phyloP scores from a whole-genome alignment of 441 rosid species.

The Bruguiera hainesii region DNA sequence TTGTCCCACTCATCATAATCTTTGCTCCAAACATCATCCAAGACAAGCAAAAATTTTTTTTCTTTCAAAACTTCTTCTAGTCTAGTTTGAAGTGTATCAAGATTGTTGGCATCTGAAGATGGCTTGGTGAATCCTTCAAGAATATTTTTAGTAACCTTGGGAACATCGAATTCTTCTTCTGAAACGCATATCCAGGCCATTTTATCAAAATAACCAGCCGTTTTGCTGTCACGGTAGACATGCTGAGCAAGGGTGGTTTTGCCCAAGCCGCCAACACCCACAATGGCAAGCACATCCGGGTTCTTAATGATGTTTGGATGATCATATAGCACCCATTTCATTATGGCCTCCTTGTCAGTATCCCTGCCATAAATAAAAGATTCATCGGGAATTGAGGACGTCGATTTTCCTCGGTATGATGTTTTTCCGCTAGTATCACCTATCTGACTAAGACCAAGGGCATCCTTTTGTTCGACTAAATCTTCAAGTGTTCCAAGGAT shows the following conservation, averaged over 20 bases:
- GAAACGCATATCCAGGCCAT: not conserved
- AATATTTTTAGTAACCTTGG: not conserved
- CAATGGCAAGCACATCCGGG: slow-evolving; percentile 3
- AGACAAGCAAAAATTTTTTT: not conserved
- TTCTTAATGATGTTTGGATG: not conserved
- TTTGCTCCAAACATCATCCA: slow-evolving; percentile 9
- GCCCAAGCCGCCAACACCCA: slow-evolving; percentile 1
- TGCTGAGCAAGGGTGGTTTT: slow-evolving; percentile 5
- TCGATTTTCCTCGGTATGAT: not conserved
- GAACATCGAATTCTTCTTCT: not conserved
- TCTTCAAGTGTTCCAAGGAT: slow-evolving; percentile 5
- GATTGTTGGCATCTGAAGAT: not conserved
- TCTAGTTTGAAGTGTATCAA: not conserved
- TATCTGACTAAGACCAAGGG: slow-evolving; percentile 11
- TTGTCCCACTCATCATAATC: not conserved
- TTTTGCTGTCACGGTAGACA: not conserved
- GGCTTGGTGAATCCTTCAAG: not conserved
- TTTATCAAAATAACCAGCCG: not conserved
- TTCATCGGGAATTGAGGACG: slow-evolving; percentile 12
- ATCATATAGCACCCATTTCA: not conserved
- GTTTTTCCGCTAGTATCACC: not conserved
- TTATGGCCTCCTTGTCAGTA: slow-evolving; percentile 10
- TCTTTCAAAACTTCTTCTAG: not conserved
- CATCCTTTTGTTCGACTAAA: slow-evolving; percentile 2
- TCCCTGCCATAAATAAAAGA: slow-evolving; percentile 15